Conservation (phyloP, 2,329 filamentous ascomycete species). For the Botryotinia convoluta region DNA sequence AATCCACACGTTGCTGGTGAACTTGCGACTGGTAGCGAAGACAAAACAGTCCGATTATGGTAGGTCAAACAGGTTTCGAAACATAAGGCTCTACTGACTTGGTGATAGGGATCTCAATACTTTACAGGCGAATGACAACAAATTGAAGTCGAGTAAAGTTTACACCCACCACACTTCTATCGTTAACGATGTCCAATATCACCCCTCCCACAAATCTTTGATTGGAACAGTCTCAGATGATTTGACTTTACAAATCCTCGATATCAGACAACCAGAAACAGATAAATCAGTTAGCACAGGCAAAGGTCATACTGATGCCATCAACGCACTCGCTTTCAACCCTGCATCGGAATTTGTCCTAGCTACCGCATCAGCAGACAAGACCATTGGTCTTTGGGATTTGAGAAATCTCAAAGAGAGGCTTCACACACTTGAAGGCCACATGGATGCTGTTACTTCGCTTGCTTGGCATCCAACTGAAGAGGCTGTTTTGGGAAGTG, state of each 20-base stretch:
- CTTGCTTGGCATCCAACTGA: conserved; percentile 94
- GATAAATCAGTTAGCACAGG: conserved; percentile 68
- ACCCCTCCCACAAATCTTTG: conserved; percentile 78
- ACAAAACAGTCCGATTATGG: conserved; percentile 90
- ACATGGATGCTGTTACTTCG: conserved; percentile 86
- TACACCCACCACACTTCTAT: conserved; percentile 88
- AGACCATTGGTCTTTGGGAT: conserved; percentile 94
- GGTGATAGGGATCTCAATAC: conserved; percentile 71
- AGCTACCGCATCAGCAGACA: conserved; percentile 91
- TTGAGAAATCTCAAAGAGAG: conserved; percentile 86
- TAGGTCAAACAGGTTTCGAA: conserved; percentile 42
- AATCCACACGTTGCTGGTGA: conserved; percentile 76
- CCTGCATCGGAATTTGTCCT: conserved; percentile 85
- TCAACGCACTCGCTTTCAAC: conserved; percentile 96
- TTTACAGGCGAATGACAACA: conserved; percentile 66
- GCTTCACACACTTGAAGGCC: conserved; percentile 84
- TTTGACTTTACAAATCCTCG: conserved; percentile 86
- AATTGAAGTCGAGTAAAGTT: conserved; percentile 66
- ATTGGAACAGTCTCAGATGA: conserved; percentile 96
- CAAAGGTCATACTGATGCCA: conserved; percentile 81
- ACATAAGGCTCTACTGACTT: conserved; percentile 1
- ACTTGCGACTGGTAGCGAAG: conserved; percentile 87
- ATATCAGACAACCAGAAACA: conserved; percentile 68
- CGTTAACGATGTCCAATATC: conserved; percentile 96
- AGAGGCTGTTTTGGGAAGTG: conserved; percentile 82